Evolutionary conservation across 345 rosid genomes (phyloP), one percentile per base, ranked within the genome.

Genomic region (Eutrema heterophyllum): DNA sequence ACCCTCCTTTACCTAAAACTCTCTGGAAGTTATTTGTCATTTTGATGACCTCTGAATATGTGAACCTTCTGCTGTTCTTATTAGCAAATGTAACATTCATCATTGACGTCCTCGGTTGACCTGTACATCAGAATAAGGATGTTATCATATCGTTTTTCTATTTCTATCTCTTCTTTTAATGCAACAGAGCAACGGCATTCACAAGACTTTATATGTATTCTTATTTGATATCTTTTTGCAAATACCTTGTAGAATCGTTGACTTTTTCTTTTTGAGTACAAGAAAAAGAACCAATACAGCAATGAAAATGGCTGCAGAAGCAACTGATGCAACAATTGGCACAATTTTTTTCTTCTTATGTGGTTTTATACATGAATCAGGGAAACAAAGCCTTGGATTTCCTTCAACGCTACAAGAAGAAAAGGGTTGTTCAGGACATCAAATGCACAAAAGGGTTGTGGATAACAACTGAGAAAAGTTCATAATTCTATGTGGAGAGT

Each of bases 51-150:
- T n/a, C n/a, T n/a, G n/a, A n/a, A n/a, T n/a, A n/a, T n/a, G n/a
- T n/a, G n/a, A n/a, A n/a, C n/a, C n/a, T n/a, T n/a, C n/a, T n/a
- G n/a, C n/a, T n/a, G n/a, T n/a, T n/a, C n/a, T n/a, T n/a, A n/a
- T n/a, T n/a, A 78, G 82, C 53, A 45, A 30, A 16, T 60, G 49
- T 60, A 32, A 7, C 40, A 4, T 74, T n/a, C n/a, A n/a, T 30
- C 44, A 6, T 36, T 46, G 72, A 12, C 1, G 21, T 46, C 4
- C 4, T 13, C 10, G 15, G n/a, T 21, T 0, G 36, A 35, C 8
- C 71, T 64, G 6, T 55, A 10, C 12, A 55, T 45, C 41, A 26
- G 7, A 36, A 12, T 3, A 63, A 21, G 18, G 9, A 21, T 5
- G 38, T 41, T 51, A 38, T 14, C 58, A 4, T 30, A 30, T 41